Base-by-base conservation (phyloP, 1,284 basidiomycete genomes). In the Microstroma glucosiphilum region DNA sequence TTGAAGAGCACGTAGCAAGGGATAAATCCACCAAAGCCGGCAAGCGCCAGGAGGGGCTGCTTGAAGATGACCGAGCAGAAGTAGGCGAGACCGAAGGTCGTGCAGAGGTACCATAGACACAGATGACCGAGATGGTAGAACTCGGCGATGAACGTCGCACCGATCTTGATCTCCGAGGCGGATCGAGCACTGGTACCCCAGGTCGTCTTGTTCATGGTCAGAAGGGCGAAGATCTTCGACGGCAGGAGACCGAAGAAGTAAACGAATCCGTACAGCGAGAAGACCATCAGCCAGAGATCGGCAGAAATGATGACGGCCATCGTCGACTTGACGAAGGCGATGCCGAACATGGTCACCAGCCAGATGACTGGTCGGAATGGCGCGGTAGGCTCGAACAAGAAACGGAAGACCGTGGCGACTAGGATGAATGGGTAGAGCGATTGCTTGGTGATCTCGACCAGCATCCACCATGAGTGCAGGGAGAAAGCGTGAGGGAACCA, bases 231-330 rank as follows among this genome's bases (percentile, higher is more conserved):
- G 19, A 60, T 40, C 53, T 56, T 56, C 37, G 59, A 60, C 9
- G 59, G 59, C 7, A 60, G 40, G 7, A 60, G 54, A 17, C 59
- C 59, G 25, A 60, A 60, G 59, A 60, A 56, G 53, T 60, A 60
- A 25, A 60, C 30, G 40, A 56, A 23, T 2, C 40, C 40, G 51
- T 60, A 60, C 21, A 40, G 23, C 1, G 53, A 41, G 51, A 60
- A 60, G n/a, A 21, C 12, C 37, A 60, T 40, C 59, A 60, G 46
- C 51, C 59, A 55, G 15, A 41, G 51, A 41, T 60, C 59, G 19
- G 30, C 40, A 12, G 59, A 51, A n/a, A 60, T 55, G 59, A 55
- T 21, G 51, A 40, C 30, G 1, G 49, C 59, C n/a, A 60, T 15
- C 19, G 55, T 40, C 1, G 51, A 54, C 51, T 60, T 60, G 59